Evolutionary conservation across 2,329 filamentous ascomycete species (phyloP).

Genomic region (Aurifilum marmelostoma): DNA sequence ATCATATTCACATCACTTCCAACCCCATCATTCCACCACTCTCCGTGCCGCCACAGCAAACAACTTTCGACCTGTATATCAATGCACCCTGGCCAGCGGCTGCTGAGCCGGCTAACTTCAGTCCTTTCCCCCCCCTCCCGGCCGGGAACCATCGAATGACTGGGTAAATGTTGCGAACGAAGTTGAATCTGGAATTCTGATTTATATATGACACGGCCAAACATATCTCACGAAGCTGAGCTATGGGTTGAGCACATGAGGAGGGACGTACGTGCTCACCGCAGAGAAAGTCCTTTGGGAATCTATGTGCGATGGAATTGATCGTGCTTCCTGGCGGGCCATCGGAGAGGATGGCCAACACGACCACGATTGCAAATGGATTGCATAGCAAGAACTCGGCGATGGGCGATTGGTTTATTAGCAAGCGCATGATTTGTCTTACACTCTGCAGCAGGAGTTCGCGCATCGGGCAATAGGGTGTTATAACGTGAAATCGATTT

Average conservation of each 20-base stretch:
- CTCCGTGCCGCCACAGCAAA: constrained; percentile 13
- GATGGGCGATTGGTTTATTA: constrained; percentile 2
- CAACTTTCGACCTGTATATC: constrained; percentile 24
- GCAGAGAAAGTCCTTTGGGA: not conserved
- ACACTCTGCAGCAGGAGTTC: not conserved
- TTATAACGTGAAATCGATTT: not conserved
- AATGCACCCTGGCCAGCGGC: constrained; percentile 18
- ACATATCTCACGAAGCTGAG: not conserved
- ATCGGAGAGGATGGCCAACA: not conserved
- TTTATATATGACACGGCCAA: constrained; percentile 11
- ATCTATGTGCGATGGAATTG: not conserved
- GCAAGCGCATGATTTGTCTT: constrained; percentile 24
- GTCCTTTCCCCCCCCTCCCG: not conserved
- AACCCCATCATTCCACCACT: not conserved
- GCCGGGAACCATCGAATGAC: not conserved
- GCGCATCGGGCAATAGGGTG: constrained; percentile 17
- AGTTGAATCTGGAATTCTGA: constrained; percentile 9
- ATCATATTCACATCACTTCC: not conserved
- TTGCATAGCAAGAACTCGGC: not conserved
- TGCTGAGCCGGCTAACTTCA: not conserved
- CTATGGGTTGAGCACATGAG: not conserved
- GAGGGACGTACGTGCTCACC: not conserved
- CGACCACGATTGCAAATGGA: not conserved
- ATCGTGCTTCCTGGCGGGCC: not conserved
- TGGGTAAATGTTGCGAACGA: not conserved